phyloP scores from a whole-genome alignment of 192 early-diverging fungal genomes.

The Coemansia nantahalensis region DNA sequence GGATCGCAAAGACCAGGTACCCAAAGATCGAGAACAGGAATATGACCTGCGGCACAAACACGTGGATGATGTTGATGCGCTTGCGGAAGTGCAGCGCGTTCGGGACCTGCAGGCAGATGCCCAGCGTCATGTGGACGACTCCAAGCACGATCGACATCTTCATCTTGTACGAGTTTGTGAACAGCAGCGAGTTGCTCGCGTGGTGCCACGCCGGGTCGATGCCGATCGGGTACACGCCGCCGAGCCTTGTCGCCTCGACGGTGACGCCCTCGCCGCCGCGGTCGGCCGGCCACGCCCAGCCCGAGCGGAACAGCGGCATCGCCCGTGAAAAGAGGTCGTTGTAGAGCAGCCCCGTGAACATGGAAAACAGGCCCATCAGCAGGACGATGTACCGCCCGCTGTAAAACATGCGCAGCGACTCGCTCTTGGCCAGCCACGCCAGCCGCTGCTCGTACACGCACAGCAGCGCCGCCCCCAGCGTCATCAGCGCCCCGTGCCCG shows the following conservation, averaged over 20 bases:
- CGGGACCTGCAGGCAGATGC: constrained; percentile 81
- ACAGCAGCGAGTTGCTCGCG: constrained; percentile 90
- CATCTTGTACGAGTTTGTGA: constrained; percentile 99
- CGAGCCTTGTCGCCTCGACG: constrained; percentile 61
- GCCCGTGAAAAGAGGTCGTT: constrained; percentile 95
- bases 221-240: constrained; percentile 73
- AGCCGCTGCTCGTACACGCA: constrained; percentile 79
- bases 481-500: constrained; percentile 90
- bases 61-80: constrained; percentile 73
- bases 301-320: constrained; percentile 69
- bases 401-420: constrained; percentile 84
- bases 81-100: constrained; percentile 91
- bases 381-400: constrained; percentile 96
- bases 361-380: constrained; percentile 96
- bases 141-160: constrained; percentile 97
- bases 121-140: constrained; percentile 97
- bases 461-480: constrained; percentile 72
- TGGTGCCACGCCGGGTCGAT: constrained; percentile 94
- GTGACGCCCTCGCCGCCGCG: constrained; percentile 57
- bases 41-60: constrained; percentile 92
- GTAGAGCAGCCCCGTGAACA: constrained; percentile 96
- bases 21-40: constrained; percentile 96
- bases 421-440: constrained; percentile 68
- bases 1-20: constrained; percentile 86
- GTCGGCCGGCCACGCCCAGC: constrained; percentile 71